Base-by-base conservation (phyloP, 192 early-diverging fungal species). In the Coemansia sp. region DNA sequence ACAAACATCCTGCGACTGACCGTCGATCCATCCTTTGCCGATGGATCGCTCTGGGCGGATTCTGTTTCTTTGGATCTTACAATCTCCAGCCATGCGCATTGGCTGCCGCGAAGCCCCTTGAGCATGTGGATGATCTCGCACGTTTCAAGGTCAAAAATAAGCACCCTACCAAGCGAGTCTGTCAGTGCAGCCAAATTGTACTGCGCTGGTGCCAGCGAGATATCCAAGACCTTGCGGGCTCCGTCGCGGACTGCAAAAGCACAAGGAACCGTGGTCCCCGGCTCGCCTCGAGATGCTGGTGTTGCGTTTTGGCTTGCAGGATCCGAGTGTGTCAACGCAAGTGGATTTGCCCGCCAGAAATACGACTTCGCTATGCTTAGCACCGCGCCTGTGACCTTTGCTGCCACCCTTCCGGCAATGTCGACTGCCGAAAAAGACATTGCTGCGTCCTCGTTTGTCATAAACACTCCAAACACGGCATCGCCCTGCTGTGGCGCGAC, bases 401-500 rank as follows among this genome's bases (percentile, higher is more conserved):
- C 71, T 3, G 77, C 77, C 58, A 79, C 39, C n/a, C 62, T 63
- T 4, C 77, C 77, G 8, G 77, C 77, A 37, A 79, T 71, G 13
- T 67, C 77, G 0, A 71, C 77, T 12, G 77, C 77, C 2, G 77
- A 79, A 40, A 64, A 62, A 51, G 71, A 59, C 58, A 56, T 49
- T 34, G 63, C 35, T 10, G 70, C 70, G 37, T 73, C 77, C 35
- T 74, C 77, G 21, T 65, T 80, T 25, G 77, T 74, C 49, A 64
- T 66, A 39, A 74, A 80, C 33, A 80, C 72, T 18, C 77, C 77
- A 43, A 80, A 80, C 18, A 69, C 71, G 0, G 77, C 77, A n/a
- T 74, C 68, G 3, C 77, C 77, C 26, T 71, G 69, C 43, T 63
- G 55, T 5, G 77, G 77, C 16, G 77, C 77, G 6, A 80, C 77